Conservation (phyloP, 176 grass and related monocot species). For the Raddia distichophylla region DNA sequence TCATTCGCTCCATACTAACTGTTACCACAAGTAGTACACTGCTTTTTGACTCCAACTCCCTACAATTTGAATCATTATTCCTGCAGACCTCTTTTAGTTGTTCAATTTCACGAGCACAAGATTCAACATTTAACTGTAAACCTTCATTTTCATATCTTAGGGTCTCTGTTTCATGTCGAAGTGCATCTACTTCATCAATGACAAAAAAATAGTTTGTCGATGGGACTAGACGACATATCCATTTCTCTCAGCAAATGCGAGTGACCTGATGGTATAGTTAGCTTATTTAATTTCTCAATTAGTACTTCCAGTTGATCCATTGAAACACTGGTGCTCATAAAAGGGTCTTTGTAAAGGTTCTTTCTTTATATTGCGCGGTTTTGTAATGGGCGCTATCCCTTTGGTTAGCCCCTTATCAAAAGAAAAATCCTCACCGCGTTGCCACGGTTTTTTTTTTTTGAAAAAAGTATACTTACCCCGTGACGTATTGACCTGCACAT, state of each 20-base stretch:
- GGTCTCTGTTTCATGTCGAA: slow-evolving; percentile 53
- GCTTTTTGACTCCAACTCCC: slow-evolving; percentile 60
- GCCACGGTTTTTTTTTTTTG: not conserved
- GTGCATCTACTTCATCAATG: slow-evolving; percentile 69
- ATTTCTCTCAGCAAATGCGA: slow-evolving; percentile 37
- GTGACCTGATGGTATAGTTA: slow-evolving; percentile 47
- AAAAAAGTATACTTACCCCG: too few relatives aligned
- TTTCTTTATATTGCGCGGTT: too few relatives aligned
- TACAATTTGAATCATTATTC: slow-evolving; percentile 46
- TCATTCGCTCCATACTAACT: slow-evolving; percentile 77
- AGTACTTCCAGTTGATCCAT: slow-evolving; percentile 68
- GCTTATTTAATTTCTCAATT: slow-evolving; percentile 76
- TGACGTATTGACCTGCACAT: too few relatives aligned
- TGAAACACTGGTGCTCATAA: slow-evolving; percentile 26
- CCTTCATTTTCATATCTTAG: slow-evolving; percentile 79
- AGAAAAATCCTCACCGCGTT: not conserved
- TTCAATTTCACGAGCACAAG: slow-evolving; percentile 65
- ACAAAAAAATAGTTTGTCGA: slow-evolving; percentile 70
- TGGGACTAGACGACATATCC: slow-evolving; percentile 45
- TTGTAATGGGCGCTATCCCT: too few relatives aligned
- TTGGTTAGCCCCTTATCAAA: too few relatives aligned
- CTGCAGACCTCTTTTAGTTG: slow-evolving; percentile 65
- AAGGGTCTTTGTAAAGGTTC: too few relatives aligned
- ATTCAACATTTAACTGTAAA: slow-evolving; percentile 76
- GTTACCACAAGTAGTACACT: slow-evolving; percentile 62